Evolutionary conservation across 1,284 basidiomycete species (phyloP), one percentile per base, ranked within the genome.

Genomic region (Ustilago shanxiensis): DNA sequence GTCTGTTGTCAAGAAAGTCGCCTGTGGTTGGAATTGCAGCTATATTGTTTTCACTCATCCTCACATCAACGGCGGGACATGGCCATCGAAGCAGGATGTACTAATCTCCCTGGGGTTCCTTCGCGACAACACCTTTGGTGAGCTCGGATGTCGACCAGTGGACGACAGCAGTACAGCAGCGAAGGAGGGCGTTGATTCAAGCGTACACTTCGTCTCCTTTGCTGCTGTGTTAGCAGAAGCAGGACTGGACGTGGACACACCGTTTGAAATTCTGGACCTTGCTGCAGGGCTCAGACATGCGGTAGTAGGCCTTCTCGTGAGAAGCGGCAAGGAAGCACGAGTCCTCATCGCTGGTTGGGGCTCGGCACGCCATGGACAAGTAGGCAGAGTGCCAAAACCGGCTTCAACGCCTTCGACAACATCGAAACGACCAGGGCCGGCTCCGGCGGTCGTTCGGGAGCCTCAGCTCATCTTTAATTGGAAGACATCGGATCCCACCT

Each of bases 1-100:
- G 1, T 13, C 7, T 18, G 39, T 66, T 56, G 62, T 56, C 9
- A 56, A 60, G 33, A 51, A 52, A 24, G 22, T 79, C 8, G 66
- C 60, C 7, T 69, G 69, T 55, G 77, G 77, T 35, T 76, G 77
- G 77, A 69, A 76, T 49, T 69, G 61, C 60, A 76, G 64, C 64
- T 76, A 72, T 53, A 24, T 76, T 26, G 66, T 77, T 13, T 47
- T 79, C 2, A 51, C 26, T 24, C 33, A 33, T 11, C 9, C 31
- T 33, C 31, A 33, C 16, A 9, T 26, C 13, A 20, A 13, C 8
- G 16, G 9, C 5, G 13, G 1, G 5, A 10, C 37, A 18, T n/a
- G 20, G 22, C 14, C 33, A 10, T 18, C 52, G 18, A 11, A 28
- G 0, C 54, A 66, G 16, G 72, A 74, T 11, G 59, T 63, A 2